Evolutionary conservation across 768 basidiomycete species (phyloP), one percentile per base, ranked within the genome.

Genomic region (Lyophyllum semitale): DNA sequence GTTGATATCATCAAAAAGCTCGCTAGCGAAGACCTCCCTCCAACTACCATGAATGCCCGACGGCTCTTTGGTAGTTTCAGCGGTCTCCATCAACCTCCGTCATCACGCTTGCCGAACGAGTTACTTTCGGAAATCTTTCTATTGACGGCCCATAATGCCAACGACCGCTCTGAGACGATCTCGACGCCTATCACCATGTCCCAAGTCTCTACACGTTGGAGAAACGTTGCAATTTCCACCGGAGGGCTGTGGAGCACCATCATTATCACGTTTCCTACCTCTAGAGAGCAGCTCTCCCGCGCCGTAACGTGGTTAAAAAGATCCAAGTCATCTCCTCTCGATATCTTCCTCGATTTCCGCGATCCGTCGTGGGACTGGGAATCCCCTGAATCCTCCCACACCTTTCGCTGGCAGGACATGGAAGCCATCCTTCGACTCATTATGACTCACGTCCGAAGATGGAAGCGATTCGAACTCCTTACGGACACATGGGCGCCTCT

Each of bases 401-500:
- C 54, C 4, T 74, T 84, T 47, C 65, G 69, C 15, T 68, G 70
- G 66, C 63, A 72, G 43, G 73, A 76, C 23, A 80, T 85, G 79
- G 72, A 78, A 44, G 58, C 67, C 13, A 64, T 83, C 32, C 69
- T 85, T 54, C 72, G 68, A 15, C 66, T 79, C 27, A 67, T 85
- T 9, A 61, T 80, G 8, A 73, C 76, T 12, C 78, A 80, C 26
- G 73, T 73, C 8, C 44, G 60, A 20, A 76, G 82, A 46, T 85
- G 84, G 82, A 68, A 70, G 40, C 68, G 55, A 12, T 47, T 85
- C 43, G 77, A 80, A 45, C 70, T 86, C n/a, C 66, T 82, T 45
- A 76, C 81, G 1, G 84, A 86, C 58, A 86, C 82, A 4, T 87
- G 84, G 83, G 71, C 73, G 1, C 84, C 84, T 11, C 78, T 85